Base-by-base conservation (phyloP, 805 yeast species). In the Saturnispora serradocipensis region DNA sequence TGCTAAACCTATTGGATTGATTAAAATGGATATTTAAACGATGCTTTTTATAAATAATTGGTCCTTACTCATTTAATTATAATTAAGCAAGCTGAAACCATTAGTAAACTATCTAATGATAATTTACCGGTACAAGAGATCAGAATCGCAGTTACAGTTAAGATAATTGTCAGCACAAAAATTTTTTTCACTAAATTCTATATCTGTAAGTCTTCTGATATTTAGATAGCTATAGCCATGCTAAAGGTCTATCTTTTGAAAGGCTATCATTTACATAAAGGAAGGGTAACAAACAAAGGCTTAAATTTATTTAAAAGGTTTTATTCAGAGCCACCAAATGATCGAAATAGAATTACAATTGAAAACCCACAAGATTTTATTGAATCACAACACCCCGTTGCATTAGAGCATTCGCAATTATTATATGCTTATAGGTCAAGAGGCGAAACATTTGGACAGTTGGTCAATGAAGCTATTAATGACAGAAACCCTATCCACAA, bases 361-460 rank as follows among this genome's bases (percentile, higher is more conserved):
- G 46, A 44, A 44, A 11, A 44, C 43, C 63, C 58, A 15, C 64
- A 63, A 39, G 58, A 49, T 4, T 44, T 32, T 11, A 49, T 47
- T 27, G 50, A 52, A 39, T 49, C 56, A 3, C 51, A 57, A 9
- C 49, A 59, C 27, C 53, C 62, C 15, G 59, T 68, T 3, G 55
- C 58, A 1, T 40, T 52, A 5, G 62, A 59, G 11, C 53, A 54
- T 28, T 58, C 68, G 2, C 55, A 61, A 4, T 44, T 71, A 13
- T 61, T 63, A 4, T 72, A 61, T 57, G 69, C 73, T 1, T 66
- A 70, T 50, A 55, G 70, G 36, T 60, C 67, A 24, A 68, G 66
- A 13, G 69, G 73, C 18, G 73, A 72, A 52, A 64, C 70, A 0
- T 72, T 70, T 64, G 77, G 76, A 0, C 75, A 71, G 50, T 59